These are phyloP conservation scores for Wilhelminamyces savonicus DNA, from an alignment of 805 yeast species.

Conservation along the genomic window DNA sequence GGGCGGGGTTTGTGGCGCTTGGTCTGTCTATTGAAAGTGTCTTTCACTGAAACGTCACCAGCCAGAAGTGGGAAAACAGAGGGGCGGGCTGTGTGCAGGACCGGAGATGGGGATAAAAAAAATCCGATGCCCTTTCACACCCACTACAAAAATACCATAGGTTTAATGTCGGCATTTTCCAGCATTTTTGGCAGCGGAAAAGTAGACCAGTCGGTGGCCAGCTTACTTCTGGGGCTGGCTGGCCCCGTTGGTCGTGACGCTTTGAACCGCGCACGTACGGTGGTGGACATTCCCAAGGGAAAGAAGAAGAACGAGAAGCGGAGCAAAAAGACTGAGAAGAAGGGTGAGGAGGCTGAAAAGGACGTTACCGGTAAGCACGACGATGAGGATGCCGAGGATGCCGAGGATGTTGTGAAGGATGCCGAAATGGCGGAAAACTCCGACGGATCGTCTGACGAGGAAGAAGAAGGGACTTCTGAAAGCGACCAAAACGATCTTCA, in stretches of 20 bases:
- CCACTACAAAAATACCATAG: too few relatives aligned
- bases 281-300: constrained; percentile 14
- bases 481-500: constrained; percentile 6
- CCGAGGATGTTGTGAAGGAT: constrained; percentile 10
- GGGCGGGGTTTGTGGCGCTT: too few relatives aligned
- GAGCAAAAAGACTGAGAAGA: constrained; percentile 12
- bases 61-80: too few relatives aligned
- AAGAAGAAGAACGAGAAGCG: constrained; percentile 3
- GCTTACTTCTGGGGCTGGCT: too few relatives aligned
- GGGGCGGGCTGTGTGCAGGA: too few relatives aligned
- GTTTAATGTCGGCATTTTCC: too few relatives aligned
- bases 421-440: constrained; percentile 6
- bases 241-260: constrained; percentile 43
- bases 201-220: constrained; percentile 25
- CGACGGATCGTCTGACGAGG: constrained; percentile 14
- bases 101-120: too few relatives aligned
- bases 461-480: constrained; percentile 12
- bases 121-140: too few relatives aligned
- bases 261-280: constrained; percentile 25
- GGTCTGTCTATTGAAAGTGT: too few relatives aligned
- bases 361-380: constrained; percentile 9
- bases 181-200: too few relatives aligned
- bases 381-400: constrained; percentile 13
- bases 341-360: constrained; percentile 3
- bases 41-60: too few relatives aligned